Evolutionary conservation across 2,329 filamentous ascomycete genomes (phyloP).

Genomic region (Mycosphaerelloides madeirae): DNA sequence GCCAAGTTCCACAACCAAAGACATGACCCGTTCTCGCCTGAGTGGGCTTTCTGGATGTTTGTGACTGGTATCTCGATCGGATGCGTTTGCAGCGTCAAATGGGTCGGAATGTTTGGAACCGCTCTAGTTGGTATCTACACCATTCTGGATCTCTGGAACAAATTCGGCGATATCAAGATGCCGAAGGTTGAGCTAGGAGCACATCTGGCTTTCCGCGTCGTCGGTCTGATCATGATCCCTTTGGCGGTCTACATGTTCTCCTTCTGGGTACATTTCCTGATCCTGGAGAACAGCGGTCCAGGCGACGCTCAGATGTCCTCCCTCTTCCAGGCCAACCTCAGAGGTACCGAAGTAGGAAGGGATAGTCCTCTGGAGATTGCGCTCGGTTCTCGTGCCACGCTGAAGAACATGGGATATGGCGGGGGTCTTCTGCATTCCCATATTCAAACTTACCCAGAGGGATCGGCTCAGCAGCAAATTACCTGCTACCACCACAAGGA

Average conservation of each 20-base stretch:
- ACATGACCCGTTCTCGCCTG: conserved; percentile 75
- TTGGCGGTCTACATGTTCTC: conserved; percentile 91
- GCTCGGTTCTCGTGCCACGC: conserved; percentile 78
- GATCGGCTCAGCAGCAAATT: conserved; percentile 89
- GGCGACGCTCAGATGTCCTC: conserved; percentile 99
- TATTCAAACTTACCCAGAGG: conserved; percentile 92
- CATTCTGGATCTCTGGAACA: conserved; percentile 93
- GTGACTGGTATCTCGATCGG: conserved; percentile 93
- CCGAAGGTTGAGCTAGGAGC: conserved; percentile 68
- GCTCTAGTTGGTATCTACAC: conserved; percentile 95
- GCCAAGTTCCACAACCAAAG: conserved; percentile 90
- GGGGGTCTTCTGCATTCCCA: conserved; percentile 95
- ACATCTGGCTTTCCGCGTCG: conserved; percentile 73
- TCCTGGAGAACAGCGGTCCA: conserved; percentile 87
- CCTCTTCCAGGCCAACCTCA: conserved; percentile 94
- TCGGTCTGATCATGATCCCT: conserved; percentile 84
- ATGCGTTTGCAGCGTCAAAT: conserved; percentile 97
- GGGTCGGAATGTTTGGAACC: conserved; percentile 93
- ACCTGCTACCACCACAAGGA: conserved; percentile 99
- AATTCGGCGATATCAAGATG: conserved; percentile 93
- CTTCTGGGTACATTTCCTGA: conserved; percentile 90
- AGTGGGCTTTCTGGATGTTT: conserved; percentile 94
- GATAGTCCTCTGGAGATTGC: conserved; percentile 92
- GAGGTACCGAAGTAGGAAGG: conserved; percentile 87
- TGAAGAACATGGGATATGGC: conserved; percentile 99